A percentile compares a stretch with the other conserved stretches of the same genome.
Conservation (phyloP, 768 basidiomycete genomes). For the Termitomyces sp. region DNA sequence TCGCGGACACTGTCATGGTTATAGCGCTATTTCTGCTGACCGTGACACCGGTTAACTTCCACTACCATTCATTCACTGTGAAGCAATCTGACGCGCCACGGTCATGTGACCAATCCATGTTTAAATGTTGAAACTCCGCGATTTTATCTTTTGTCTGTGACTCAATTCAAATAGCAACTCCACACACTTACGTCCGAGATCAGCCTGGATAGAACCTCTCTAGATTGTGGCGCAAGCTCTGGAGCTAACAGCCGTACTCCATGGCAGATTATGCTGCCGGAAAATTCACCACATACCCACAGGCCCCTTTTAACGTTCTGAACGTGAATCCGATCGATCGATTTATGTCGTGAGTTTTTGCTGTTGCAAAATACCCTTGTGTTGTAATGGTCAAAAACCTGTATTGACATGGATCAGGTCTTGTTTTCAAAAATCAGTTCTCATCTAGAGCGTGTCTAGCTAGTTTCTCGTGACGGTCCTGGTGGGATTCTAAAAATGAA, state of each 20-base stretch:
- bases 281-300: neutral
- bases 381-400: neutral
- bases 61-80: too few species aligned
- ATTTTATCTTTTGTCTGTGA: neutral
- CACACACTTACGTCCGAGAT: too few species aligned
- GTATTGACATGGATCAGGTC: too few species aligned
- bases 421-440: neutral
- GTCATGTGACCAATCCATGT: constrained; percentile 3
- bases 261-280: neutral
- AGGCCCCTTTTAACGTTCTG: neutral
- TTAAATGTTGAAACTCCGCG: neutral
- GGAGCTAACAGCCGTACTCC: too few species aligned
- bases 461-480: neutral
- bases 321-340: neutral
- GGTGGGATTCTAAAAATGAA: neutral
- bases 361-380: neutral
- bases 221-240: neutral
- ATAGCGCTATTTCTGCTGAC: too few species aligned
- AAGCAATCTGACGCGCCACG: neutral
- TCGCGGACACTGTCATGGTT: too few species aligned
- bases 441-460: neutral
- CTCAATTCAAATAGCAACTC: too few species aligned
- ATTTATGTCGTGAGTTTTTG: neutral
- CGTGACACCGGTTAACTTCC: too few species aligned
- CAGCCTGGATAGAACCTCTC: neutral